These are phyloP conservation scores for Nephelium lappaceum DNA, from an alignment of 345 rosid species.

Conservation along the genomic window DNA sequence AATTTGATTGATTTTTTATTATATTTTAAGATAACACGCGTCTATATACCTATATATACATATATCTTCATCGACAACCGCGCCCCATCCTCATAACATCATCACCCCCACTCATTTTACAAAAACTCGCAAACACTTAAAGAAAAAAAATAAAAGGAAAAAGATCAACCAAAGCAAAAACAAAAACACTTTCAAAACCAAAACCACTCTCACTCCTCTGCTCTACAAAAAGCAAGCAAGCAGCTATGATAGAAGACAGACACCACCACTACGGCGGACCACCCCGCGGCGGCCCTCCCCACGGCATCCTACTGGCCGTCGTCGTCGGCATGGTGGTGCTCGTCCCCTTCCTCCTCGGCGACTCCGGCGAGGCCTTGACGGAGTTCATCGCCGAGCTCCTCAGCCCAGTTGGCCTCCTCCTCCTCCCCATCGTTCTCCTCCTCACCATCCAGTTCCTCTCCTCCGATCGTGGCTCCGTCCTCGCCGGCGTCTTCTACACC, in stretches of 20 bases:
- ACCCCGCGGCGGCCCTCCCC: slow-evolving; percentile 80
- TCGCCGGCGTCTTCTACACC: slow-evolving; percentile 56
- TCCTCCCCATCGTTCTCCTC: slow-evolving; percentile 71
- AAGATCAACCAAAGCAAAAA: background rate
- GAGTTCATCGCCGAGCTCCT: slow-evolving; percentile 74
- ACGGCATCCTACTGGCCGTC: slow-evolving; percentile 69
- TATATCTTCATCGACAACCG: background rate
- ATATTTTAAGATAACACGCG: too few relatives aligned
- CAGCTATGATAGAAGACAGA: slow-evolving; percentile 37
- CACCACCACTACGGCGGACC: slow-evolving; percentile 42
- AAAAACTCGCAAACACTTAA: too few relatives aligned
- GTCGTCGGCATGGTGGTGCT: slow-evolving; percentile 64
- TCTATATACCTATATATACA: too few relatives aligned
- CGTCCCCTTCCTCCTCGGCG: slow-evolving; percentile 70
- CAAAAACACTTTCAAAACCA: background rate
- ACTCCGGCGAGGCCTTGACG: slow-evolving; percentile 77
- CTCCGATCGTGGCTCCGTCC: slow-evolving; percentile 70
- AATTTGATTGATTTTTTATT: too few relatives aligned
- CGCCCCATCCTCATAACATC: background rate
- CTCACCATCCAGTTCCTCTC: slow-evolving; percentile 83
- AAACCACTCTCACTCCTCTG: too few relatives aligned
- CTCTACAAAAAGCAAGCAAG: background rate
- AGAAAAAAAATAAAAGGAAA: too few relatives aligned
- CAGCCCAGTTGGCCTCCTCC: slow-evolving; percentile 78
- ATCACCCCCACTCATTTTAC: background rate